Conservation (phyloP, 2,329 filamentous ascomycete genomes). For the Leptographium galeiforme region DNA sequence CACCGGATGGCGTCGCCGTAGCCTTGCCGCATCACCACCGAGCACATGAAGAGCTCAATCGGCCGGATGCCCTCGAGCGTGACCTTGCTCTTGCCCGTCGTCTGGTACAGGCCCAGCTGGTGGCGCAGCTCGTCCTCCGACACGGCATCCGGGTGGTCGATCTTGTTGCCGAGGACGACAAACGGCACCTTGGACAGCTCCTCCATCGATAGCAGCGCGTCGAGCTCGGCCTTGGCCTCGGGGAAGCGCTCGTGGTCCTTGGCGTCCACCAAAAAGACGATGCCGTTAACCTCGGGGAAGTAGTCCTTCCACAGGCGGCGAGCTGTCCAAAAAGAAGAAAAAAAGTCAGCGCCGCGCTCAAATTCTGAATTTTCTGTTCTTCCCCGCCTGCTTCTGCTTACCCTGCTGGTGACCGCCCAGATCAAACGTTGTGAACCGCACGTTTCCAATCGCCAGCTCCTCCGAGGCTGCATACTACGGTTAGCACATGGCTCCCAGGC, state of each 20-base stretch:
- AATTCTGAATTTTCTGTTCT: neutral
- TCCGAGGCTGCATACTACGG: conserved; percentile 51
- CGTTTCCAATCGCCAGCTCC: conserved; percentile 84
- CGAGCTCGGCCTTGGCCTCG: conserved; percentile 94
- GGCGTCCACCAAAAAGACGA: conserved; percentile 95
- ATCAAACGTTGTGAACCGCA: conserved; percentile 90
- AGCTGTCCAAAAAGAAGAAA: conserved; percentile 33
- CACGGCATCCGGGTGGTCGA: conserved; percentile 91
- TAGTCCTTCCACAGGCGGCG: conserved; percentile 94
- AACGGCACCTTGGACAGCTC: conserved; percentile 93
- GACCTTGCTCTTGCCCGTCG: conserved; percentile 90
- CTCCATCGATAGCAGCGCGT: conserved; percentile 92
- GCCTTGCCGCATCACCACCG: conserved; percentile 91
- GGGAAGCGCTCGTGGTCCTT: conserved; percentile 91
- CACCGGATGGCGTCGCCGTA: conserved; percentile 87
- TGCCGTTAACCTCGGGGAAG: conserved; percentile 90
- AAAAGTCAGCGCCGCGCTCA: neutral
- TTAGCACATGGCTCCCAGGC: neutral
- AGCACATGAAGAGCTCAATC: conserved; percentile 99
- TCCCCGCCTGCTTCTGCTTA: conserved; percentile 21
- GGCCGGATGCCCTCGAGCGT: conserved; percentile 78
- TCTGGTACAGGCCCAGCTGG: conserved; percentile 88
- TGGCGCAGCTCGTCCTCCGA: conserved; percentile 91
- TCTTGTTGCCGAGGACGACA: conserved; percentile 96
- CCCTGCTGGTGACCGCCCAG: conserved; percentile 88